Evolutionary conservation across 257 asterid species (phyloP), one percentile per base, ranked within the genome.

Genomic region (Ligustrum vulgare): DNA sequence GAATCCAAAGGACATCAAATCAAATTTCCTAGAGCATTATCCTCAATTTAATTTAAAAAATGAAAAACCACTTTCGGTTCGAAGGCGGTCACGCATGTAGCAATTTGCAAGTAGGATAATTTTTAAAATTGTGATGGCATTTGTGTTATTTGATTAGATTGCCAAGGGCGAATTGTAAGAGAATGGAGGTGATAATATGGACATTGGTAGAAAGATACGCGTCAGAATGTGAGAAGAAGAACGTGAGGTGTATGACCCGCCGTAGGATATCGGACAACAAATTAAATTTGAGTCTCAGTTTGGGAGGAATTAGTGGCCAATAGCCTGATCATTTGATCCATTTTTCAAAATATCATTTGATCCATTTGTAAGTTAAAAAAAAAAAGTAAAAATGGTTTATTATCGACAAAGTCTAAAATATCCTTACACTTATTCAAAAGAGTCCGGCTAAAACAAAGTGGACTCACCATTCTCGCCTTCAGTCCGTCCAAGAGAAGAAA

Each of bases 211-310:
- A 28, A 41, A 5, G 75, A 70, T 58, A 77, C 71, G 31, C 49
- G 67, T 39, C 78, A 32, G 22, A 0, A 22, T 1, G 0, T 31
- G 63, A 41, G 65, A 10, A 35, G 31, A 49, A 4, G 78, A 60
- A 45, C 28, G 62, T 58, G 84, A 36, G 75, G 78, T 72, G 81
- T 63, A 45, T 31, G 45, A 54, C 45, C 56, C 73, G 47, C 76
- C 81, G 70, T 58, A 75, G 41, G 79, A 70, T 47, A 25, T 78
- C 70, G 63, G 83, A 74, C 16, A 60, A 18, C 67, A 60, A 58
- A 9, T 23, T 31, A 23, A 28, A 28, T 28, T 28, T 28, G 31
- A 28, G 31, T 28, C 31, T 28, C 31, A 28, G 31, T 28, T 28
- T 28, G 31, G 31, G n/a, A n/a, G n/a, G n/a, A n/a, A n/a, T n/a